These are phyloP conservation scores for Lizonia empirigonia DNA, from an alignment of 2,329 filamentous ascomycete genomes.

Conservation along the genomic window DNA sequence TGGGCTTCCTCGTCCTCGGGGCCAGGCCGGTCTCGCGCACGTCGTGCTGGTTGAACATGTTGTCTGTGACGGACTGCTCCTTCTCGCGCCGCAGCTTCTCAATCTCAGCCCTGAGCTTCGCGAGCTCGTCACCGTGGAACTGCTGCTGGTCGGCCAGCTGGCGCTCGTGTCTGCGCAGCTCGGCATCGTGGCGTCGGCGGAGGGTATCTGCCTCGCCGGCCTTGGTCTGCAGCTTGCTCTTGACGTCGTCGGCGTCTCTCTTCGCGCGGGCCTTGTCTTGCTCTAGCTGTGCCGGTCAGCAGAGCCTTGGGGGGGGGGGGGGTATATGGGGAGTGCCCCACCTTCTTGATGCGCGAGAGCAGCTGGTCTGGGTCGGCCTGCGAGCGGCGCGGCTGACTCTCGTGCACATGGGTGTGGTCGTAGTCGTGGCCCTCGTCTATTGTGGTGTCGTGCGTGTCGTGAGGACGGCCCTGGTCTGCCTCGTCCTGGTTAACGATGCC, in stretches of 20 bases:
- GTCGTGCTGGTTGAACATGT: conserved; percentile 75
- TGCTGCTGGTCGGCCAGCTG: conserved; percentile 67
- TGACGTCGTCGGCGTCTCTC: conserved; percentile 34
- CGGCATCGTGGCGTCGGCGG: conserved; percentile 70
- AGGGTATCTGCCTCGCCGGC: conserved; percentile 76
- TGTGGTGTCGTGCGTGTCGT: not conserved
- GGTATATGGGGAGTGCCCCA: conserved; percentile 19
- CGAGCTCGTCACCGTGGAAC: conserved; percentile 66
- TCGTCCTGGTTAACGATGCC: too few relatives aligned
- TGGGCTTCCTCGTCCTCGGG: conserved; percentile 48
- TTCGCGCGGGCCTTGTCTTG: conserved; percentile 46
- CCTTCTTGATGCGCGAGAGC: conserved; percentile 52
- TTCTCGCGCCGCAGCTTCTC: conserved; percentile 70
- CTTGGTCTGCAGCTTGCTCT: conserved; percentile 56
- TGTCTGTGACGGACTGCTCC: conserved; percentile 69
- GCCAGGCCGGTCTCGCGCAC: conserved; percentile 61
- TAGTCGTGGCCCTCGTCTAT: conserved; percentile 7
- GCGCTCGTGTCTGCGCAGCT: conserved; percentile 65
- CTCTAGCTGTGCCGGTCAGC: conserved; percentile 48
- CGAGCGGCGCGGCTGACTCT: conserved; percentile 26
- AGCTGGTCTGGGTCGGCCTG: conserved; percentile 40
- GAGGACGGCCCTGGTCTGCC: too few relatives aligned
- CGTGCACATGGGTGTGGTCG: not conserved
- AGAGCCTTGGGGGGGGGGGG: not conserved
- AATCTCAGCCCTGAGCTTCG: conserved; percentile 67